Percentiles rank a stretch among this genome's conserved stretches.
Conservation (phyloP, 208 protist species). For the Acanthamoeba rhysodes region DNA sequence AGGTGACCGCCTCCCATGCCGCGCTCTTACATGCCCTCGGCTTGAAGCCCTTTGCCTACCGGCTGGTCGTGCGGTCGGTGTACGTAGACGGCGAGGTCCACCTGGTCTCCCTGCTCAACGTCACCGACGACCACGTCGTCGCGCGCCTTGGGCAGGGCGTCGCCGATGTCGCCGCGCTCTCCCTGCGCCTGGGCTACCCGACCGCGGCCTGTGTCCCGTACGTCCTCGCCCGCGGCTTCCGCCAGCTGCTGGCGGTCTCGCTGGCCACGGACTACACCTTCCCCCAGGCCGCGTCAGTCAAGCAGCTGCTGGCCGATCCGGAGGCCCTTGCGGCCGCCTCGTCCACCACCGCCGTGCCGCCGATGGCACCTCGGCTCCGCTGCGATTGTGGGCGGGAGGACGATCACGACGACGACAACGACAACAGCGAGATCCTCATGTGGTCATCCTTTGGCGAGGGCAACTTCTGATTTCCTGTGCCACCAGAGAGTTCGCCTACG, state of each 20-base stretch:
- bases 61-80: conserved; percentile 94
- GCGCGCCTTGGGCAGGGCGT: conserved; percentile 93
- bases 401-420: too few relatives aligned
- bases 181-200: conserved; percentile 96
- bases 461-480: too few relatives aligned
- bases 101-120: conserved; percentile 95
- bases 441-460: too few relatives aligned
- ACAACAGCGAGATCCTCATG: too few relatives aligned
- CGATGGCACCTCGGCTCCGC: too few relatives aligned
- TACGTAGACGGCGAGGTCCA: conserved; percentile 98
- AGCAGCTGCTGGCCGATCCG: background rate
- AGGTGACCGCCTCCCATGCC: conserved; percentile 98
- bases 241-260: conserved; percentile 97
- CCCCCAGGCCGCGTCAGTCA: conserved; percentile 75
- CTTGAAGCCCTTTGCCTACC: conserved; percentile 99
- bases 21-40: conserved; percentile 98
- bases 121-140: conserved; percentile 96
- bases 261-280: conserved; percentile 95
- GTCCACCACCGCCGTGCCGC: too few relatives aligned
- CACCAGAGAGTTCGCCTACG: too few relatives aligned
- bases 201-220: conserved; percentile 96
- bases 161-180: conserved; percentile 95
- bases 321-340: too few relatives aligned
- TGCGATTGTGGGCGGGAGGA: too few relatives aligned
- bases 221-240: conserved; percentile 97